Base-by-base conservation (phyloP, 2,329 filamentous ascomycete species). In the Diaporthe sp. region DNA sequence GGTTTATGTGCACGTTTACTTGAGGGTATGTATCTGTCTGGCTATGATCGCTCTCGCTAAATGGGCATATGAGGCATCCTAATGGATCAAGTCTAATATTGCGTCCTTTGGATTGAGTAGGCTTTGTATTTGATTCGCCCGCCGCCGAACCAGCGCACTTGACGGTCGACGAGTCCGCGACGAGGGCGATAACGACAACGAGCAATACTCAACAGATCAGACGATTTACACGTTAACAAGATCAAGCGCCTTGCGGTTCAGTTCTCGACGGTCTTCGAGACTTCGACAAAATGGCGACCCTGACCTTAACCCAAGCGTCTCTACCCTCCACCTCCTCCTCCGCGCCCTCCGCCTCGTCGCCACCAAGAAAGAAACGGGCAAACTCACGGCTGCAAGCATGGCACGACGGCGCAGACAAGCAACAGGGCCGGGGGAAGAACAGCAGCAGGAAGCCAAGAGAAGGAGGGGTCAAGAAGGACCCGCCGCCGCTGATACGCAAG, bases 1-100 rank as follows among this genome's bases (percentile, higher is more conserved):
- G 66, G 55, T 73, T 25, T 73, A 73, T n/a, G 74, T 75, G 58
- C 66, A 71, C 37, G 42, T 75, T 13, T 74, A 75, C 53, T 32
- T 75, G 44, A 71, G 71, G 51, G 71, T 68, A 68, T 69, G 27
- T 37, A 37, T 61, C 22, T 30, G 22, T 19, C 10, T 44, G 4
- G 0, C 2, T 10, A 0, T 50, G 1, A 3, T 15, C 1, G 10
- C 27, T n/a, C 4, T 63, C 17, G 15, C 8, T 12, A 22, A 37
- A 6, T 44, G 2, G 44, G 1, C n/a, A 13, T 7, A 2, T 3
- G 22, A 12, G 22, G 13, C 3, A 5, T 19, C n/a, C 27, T 22
- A 35, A n/a, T 4, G 13, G 15, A 32, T 47, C 12, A 5, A n/a
- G 4, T 22, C 72, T 63, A 50, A 66, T 9, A 8, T 25, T 4